Percentiles rank a stretch among this genome's conserved stretches.
Conservation (phyloP, 306 rosid genomes). For the Quillaja saponaria region DNA sequence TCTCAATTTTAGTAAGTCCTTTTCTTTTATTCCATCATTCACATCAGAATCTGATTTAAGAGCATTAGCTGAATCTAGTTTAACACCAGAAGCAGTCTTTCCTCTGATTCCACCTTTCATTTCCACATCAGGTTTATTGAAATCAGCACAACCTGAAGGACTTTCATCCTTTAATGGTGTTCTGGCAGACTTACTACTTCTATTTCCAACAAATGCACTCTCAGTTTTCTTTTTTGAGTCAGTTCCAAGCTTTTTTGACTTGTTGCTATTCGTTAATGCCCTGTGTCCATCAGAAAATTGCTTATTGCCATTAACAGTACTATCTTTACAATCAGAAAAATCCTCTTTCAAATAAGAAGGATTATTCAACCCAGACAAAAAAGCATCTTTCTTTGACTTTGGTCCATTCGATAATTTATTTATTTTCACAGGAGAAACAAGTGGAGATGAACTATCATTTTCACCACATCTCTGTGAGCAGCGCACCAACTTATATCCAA, state of each 20-base stretch:
- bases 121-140: constrained; percentile 44
- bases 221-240: constrained; percentile 51
- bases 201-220: constrained; percentile 44
- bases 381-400: constrained; percentile 42
- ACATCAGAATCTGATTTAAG: constrained; percentile 43
- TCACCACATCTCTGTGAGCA: constrained; percentile 56
- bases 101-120: constrained; percentile 51
- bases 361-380: constrained; percentile 32
- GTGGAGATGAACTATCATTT: constrained; percentile 52
- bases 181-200: constrained; percentile 40
- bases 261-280: constrained; percentile 52
- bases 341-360: constrained; percentile 29
- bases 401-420: constrained; percentile 35
- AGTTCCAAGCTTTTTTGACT: constrained; percentile 50
- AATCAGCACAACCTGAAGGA: constrained; percentile 36
- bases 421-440: constrained; percentile 47
- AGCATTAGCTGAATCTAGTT: constrained; percentile 41
- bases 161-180: constrained; percentile 42
- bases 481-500: constrained; percentile 55
- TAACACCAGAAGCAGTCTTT: constrained; percentile 42
- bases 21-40: constrained; percentile 48
- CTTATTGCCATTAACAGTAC: constrained; percentile 38
- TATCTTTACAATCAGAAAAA: constrained; percentile 30
- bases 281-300: constrained; percentile 44
- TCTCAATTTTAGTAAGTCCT: constrained; percentile 42